These are phyloP conservation scores for Chlorencoelia australis DNA, from an alignment of 2,329 filamentous ascomycete genomes.

Conservation along the genomic window DNA sequence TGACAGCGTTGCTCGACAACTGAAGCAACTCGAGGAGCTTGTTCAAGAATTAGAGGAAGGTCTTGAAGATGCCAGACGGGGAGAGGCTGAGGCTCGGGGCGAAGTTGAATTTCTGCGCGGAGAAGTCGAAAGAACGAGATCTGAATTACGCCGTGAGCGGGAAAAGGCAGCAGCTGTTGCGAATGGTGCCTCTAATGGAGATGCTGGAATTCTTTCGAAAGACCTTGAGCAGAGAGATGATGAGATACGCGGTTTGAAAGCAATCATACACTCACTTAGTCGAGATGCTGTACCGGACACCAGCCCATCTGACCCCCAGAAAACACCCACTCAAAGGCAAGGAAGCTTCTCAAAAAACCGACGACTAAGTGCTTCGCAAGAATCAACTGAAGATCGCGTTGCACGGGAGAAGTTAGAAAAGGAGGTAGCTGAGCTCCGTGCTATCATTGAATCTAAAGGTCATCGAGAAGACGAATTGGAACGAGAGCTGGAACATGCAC, in stretches of 20 bases:
- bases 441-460: conserved; percentile 61
- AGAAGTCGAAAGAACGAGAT: conserved; percentile 83
- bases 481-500: conserved; percentile 63
- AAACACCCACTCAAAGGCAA: conserved; percentile 21
- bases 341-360: conserved; percentile 33
- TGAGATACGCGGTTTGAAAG: conserved; percentile 92
- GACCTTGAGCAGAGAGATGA: conserved; percentile 92
- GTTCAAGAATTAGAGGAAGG: conserved; percentile 96
- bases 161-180: conserved; percentile 63
- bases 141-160: conserved; percentile 78
- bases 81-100: conserved; percentile 88
- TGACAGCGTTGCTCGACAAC: conserved; percentile 77
- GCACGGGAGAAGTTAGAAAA: conserved; percentile 63
- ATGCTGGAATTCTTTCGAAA: conserved; percentile 46
- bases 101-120: conserved; percentile 93
- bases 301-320: conserved; percentile 18
- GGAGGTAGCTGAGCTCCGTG: conserved; percentile 70
- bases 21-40: conserved; percentile 91
- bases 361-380: conserved; percentile 24
- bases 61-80: conserved; percentile 83
- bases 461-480: conserved; percentile 76
- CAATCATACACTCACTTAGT: conserved; percentile 93
- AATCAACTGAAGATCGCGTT: conserved; percentile 44
- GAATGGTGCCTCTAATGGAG: conserved; percentile 36
- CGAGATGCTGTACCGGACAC: conserved; percentile 47